Conservation (phyloP, 495 filamentous ascomycete species). For the Lepraria neglecta region DNA sequence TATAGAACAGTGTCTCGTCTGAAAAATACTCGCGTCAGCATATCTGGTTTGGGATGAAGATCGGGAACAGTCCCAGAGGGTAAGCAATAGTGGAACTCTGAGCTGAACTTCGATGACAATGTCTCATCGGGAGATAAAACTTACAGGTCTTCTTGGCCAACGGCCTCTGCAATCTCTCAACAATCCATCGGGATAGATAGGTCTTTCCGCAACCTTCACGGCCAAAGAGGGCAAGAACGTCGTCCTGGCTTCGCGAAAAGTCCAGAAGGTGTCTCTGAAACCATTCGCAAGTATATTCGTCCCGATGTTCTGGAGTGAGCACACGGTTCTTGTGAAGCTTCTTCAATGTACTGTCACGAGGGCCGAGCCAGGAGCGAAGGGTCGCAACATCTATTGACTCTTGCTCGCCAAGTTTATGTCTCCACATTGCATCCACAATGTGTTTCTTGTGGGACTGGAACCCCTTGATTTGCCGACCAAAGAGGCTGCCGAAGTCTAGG, state of each 20-base stretch:
- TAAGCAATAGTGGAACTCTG: too few species aligned
- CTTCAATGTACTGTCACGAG: conserved; percentile 39
- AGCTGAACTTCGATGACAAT: background rate
- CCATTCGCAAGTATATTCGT: conserved; percentile 61
- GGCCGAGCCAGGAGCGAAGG: conserved; percentile 37
- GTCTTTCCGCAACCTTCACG: conserved; percentile 54
- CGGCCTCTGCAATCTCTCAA: conserved; percentile 53
- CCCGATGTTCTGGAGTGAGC: conserved; percentile 45
- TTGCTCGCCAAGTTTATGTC: conserved; percentile 41
- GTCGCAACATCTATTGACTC: conserved; percentile 51
- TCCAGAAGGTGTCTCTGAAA: conserved; percentile 50
- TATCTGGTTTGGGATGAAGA: background rate
- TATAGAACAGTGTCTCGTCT: conserved; percentile 11
- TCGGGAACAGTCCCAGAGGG: too few species aligned
- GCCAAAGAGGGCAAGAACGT: conserved; percentile 50
- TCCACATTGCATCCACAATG: conserved; percentile 42
- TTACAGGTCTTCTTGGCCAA: conserved; percentile 47
- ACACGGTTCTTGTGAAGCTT: conserved; percentile 47
- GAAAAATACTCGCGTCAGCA: conserved; percentile 2
- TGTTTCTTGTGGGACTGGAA: conserved; percentile 45
- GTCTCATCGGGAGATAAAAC: conserved; percentile 16
- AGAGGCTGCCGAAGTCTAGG: conserved; percentile 44
- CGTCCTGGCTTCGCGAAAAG: conserved; percentile 47
- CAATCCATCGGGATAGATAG: conserved; percentile 53
- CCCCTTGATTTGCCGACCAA: conserved; percentile 41